Evolutionary conservation across 805 yeast species (phyloP), one percentile per base, ranked within the genome.

Genomic region (Metschnikowia amazonensis): DNA sequence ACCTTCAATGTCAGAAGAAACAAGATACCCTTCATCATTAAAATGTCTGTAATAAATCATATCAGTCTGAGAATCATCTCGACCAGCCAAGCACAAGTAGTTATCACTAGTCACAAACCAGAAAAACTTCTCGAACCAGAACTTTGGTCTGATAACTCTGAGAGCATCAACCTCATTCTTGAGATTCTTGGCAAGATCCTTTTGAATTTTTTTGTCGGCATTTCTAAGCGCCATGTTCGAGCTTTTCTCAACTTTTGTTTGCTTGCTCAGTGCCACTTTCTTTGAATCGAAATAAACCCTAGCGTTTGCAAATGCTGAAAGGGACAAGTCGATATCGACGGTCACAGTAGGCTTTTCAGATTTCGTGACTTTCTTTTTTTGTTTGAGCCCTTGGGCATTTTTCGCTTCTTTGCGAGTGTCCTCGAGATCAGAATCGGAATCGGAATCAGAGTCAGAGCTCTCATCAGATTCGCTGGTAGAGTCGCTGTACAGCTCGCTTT

Each of bases 71-170:
- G 79, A 62, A 18, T 74, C 77, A 60, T 94, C 97, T 51, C 89
- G 80, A 1, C 97, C 98, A 38, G 90, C 89, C 44, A 94, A 64
- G 47, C 95, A 86, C 41, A 94, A 67, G 59, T 86, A 89, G 0
- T 94, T 90, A 60, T 92, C 98, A 53, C 84, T 81, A 0, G 97
- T 79, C n/a, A 90, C 72, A 59, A 94, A 94, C 99, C 99, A 94
- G 58, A 75, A 81, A 63, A 84, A 92, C 64, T 92, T 94, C 61
- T 94, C 99, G 68, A 94, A 94, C 87, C 97, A 90, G 60, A 73
- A 83, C 38, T 88, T 89, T 4, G 78, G 72, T 38, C 97, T 76
- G 27, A 86, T 68, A 31, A 77, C 80, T 50, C 78, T 82, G 46
- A 84, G 66, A 6, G 69, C 60, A 23, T 71, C 75, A 41, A 55